phyloP scores from a whole-genome alignment of 116 monocot species.

The Cymodocea nodosa region DNA sequence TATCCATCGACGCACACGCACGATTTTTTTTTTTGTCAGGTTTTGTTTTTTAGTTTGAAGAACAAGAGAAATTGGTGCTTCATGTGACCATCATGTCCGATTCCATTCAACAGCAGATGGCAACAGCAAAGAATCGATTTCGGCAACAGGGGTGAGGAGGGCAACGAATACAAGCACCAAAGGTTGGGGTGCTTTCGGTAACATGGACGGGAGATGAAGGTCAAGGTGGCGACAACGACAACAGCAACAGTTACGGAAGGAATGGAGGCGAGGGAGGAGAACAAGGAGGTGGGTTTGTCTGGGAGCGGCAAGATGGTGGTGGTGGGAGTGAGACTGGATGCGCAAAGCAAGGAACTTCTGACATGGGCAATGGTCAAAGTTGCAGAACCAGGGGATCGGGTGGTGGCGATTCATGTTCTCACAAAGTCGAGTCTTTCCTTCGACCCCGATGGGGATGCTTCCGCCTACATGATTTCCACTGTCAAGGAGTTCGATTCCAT shows the following conservation, averaged over 20 bases:
- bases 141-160: too few species aligned
- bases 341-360: constrained; percentile 40
- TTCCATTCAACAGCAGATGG: not conserved
- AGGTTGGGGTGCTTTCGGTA: not conserved
- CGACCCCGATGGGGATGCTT: not conserved
- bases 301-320: constrained; percentile 22
- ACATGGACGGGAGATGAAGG: constrained; percentile 2
- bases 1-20: too few species aligned
- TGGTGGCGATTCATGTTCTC: constrained; percentile 47
- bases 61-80: not conserved
- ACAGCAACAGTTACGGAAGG: not conserved
- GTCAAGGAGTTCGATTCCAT: constrained; percentile 33
- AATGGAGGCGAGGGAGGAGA: not conserved
- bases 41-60: too few species aligned
- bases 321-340: constrained; percentile 44
- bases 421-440: constrained; percentile 7
- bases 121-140: constrained; percentile 2
- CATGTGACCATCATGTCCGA: not conserved
- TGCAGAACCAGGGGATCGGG: constrained; percentile 36
- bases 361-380: constrained; percentile 64
- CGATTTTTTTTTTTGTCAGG: too few species aligned
- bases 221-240: constrained; percentile 5
- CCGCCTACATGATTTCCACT: constrained; percentile 13
- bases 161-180: too few species aligned
- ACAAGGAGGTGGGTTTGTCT: not conserved